Conservation (phyloP, 305 asterid genomes). For the Rubia tinctorum region DNA sequence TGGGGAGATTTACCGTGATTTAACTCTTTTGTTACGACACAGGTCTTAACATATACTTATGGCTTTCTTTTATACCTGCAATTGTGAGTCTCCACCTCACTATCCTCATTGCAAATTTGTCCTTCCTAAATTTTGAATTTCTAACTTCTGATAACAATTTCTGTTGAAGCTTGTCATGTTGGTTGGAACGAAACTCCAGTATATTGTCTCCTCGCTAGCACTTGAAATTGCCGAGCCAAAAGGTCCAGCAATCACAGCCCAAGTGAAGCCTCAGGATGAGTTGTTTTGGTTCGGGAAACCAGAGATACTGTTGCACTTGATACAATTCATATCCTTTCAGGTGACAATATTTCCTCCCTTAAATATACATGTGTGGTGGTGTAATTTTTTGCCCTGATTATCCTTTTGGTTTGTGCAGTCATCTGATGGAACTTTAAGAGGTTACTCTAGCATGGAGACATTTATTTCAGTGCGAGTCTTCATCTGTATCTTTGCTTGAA, state of each 20-base stretch:
- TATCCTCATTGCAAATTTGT: neutral
- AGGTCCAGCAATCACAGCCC: constrained; percentile 43
- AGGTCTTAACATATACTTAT: constrained; percentile 89
- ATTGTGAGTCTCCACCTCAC: constrained; percentile 49
- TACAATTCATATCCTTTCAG: constrained; percentile 94
- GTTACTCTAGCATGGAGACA: no score
- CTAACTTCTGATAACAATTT: constrained; percentile 19
- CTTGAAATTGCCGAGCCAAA: constrained; percentile 66
- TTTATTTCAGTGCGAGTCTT: no score
- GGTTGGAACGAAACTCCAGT: constrained; percentile 93
- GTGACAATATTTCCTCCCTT: constrained; percentile 24
- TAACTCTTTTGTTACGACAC: constrained; percentile 20
- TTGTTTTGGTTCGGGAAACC: constrained; percentile 96
- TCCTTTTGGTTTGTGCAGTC: constrained; percentile 35
- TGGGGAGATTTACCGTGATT: constrained; percentile 6
- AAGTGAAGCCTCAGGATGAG: constrained; percentile 88
- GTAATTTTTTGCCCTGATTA: neutral
- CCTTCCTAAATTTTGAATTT: neutral
- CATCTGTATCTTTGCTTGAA: no score
- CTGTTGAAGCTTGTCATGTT: constrained; percentile 70
- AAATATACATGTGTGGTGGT: neutral
- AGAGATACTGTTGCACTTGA: constrained; percentile 64
- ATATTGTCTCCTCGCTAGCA: constrained; percentile 79
- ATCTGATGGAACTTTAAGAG: no score
- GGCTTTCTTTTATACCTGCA: constrained; percentile 87